Base-by-base conservation (phyloP, 2,329 filamentous ascomycete genomes). In the Dactylellina haptotyla region DNA sequence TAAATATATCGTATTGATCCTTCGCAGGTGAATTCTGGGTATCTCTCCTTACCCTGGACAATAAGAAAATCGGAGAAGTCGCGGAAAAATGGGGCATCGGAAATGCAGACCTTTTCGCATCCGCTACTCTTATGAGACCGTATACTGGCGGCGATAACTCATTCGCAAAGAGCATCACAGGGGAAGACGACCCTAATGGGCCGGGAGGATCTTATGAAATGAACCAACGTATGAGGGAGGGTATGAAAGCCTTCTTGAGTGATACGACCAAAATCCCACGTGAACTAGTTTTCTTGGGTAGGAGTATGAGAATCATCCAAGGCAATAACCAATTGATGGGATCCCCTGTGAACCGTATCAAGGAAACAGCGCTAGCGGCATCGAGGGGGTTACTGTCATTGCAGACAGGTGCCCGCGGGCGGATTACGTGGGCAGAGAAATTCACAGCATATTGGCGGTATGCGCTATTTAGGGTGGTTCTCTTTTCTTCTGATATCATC, bases 221-320 rank as follows among this genome's bases (percentile, higher is more conserved):
- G 81, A 90, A 96, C 81, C 86, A 89, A 80, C 87, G 88, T 76
- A 87, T 88, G 80, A 86, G 88, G 32, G 84, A 88, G 77, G 87
- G 86, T 6, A 89, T 96, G 83, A 91, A 91, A 80, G 87, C 91
- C 73, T 88, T 97, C 67, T 85, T 97, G 4, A 87, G 87, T 6
- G 92, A 97, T 81, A 92, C 96, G 81, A 88, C 89, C 43, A 93
- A 93, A 80, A 94, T 91, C 88, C 93, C 93, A 3, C 90, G 90
- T 79, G 93, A 96, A 80, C 88, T 97, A 69, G 88, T 97, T 78
- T 97, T 97, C 81, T 93, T 97, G 77, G 92, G 92, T 0, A 87
- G 93, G 39, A 97, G 96, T 80, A 87, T 97, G 84, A 88, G 93
- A 59, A 97, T 97, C 78, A 93, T 97, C 1, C 93, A 97, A 81